A percentile compares a stretch with the other conserved stretches of the same genome.
These are phyloP conservation scores for Boletus speciosus DNA, from an alignment of 768 basidiomycete genomes.

Conservation along the genomic window DNA sequence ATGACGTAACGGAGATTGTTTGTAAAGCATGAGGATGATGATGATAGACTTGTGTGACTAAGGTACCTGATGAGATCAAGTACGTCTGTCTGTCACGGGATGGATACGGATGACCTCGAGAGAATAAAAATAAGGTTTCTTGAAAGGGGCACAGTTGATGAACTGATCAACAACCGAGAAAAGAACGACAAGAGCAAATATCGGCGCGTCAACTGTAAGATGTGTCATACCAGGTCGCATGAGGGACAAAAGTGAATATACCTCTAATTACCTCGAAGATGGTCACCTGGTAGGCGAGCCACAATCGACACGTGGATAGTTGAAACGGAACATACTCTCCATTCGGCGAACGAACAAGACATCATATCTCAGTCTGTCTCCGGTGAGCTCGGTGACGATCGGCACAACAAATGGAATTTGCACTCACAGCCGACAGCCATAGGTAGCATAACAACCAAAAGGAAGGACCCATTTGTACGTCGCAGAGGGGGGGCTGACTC, in stretches of 20 bases:
- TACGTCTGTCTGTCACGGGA: too few species aligned
- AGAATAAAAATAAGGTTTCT: too few species aligned
- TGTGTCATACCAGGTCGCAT: too few species aligned
- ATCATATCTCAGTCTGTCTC: background rate
- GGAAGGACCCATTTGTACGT: slow-evolving; percentile 8
- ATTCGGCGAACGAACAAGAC: slow-evolving; percentile 3
- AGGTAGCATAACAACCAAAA: slow-evolving; percentile 6
- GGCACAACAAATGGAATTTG: background rate
- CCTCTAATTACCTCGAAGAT: slow-evolving; percentile 3
- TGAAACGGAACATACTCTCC: background rate
- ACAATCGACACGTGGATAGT: slow-evolving; percentile 1
- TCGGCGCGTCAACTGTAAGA: slow-evolving; percentile 3
- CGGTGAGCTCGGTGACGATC: too few species aligned
- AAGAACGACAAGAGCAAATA: background rate
- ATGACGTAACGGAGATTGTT: too few species aligned
- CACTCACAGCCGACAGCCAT: slow-evolving; percentile 8
- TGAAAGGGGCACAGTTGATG: background rate
- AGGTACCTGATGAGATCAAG: too few species aligned
- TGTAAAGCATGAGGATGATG: too few species aligned
- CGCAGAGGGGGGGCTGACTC: background rate
- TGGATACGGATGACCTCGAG: too few species aligned
- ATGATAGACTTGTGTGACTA: too few species aligned
- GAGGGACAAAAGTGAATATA: background rate
- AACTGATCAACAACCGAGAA: background rate
- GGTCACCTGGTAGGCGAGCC: slow-evolving; percentile 10